Percentiles rank a stretch among this genome's conserved stretches.
These are phyloP conservation scores for Limonium bicolor DNA, from an alignment of 148 eudicot species.

Conservation along the genomic window DNA sequence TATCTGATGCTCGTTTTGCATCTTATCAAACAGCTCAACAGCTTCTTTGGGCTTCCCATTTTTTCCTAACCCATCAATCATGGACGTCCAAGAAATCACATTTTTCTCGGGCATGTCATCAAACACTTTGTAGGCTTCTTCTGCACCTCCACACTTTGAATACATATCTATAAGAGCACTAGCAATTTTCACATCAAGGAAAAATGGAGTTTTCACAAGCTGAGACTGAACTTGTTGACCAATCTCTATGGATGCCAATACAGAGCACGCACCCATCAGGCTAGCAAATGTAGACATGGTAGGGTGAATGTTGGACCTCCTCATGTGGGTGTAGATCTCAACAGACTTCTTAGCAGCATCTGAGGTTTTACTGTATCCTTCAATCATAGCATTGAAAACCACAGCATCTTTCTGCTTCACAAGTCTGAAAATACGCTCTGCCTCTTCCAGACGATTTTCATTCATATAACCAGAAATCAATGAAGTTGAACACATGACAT, in stretches of 20 bases:
- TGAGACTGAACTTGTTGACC: conserved; percentile 68
- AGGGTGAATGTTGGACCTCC: conserved; percentile 39
- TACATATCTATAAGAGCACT: conserved; percentile 94
- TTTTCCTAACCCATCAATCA: conserved; percentile 92
- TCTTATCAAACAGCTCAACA: conserved; percentile 34
- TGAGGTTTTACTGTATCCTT: conserved; percentile 73
- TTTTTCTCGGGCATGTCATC: conserved; percentile 57
- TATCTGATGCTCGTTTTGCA: conserved; percentile 21
- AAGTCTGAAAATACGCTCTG: conserved; percentile 44
- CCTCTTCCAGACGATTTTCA: conserved; percentile 35
- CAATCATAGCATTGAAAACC: conserved; percentile 92
- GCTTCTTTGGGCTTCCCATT: conserved; percentile 65
- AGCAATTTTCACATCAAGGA: conserved; percentile 46
- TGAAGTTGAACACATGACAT: conserved; percentile 73
- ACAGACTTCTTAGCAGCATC: conserved; percentile 53
- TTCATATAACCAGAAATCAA: conserved; percentile 73
- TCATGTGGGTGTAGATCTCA: conserved; percentile 48
- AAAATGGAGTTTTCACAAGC: conserved; percentile 35
- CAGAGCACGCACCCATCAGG: conserved; percentile 77
- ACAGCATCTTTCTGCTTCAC: conserved; percentile 60
- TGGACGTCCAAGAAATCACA: conserved; percentile 87
- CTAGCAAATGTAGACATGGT: conserved; percentile 77
- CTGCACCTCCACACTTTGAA: conserved; percentile 60
- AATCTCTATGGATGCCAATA: conserved; percentile 36
- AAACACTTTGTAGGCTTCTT: conserved; percentile 59